Conservation (phyloP, 768 basidiomycete genomes). For the Guyanaporus albipodus region DNA sequence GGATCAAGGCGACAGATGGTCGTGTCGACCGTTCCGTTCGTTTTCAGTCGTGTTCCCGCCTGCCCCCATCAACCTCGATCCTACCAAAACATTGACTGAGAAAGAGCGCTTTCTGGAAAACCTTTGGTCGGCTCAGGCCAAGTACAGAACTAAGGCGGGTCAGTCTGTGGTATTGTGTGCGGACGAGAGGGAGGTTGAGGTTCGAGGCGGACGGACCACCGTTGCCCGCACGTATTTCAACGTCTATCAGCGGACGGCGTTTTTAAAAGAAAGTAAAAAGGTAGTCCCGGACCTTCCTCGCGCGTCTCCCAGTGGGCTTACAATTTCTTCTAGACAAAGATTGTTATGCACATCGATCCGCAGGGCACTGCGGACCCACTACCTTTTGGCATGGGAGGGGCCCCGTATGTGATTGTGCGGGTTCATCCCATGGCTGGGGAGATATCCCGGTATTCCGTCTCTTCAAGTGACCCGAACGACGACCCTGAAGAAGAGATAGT, state of each 20-base stretch:
- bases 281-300: conserved; percentile 35
- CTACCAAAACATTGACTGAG: conserved; percentile 55
- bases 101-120: conserved; percentile 86
- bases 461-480: conserved; percentile 69
- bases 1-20: conserved; percentile 85
- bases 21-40: conserved; percentile 78
- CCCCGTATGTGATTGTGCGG: conserved; percentile 77
- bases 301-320: conserved; percentile 8
- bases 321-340: conserved; percentile 59
- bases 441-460: conserved; percentile 73
- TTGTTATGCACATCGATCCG: conserved; percentile 83
- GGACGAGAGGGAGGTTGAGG: conserved; percentile 75
- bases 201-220: conserved; percentile 54
- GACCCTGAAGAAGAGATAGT: conserved; percentile 81
- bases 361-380: conserved; percentile 71
- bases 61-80: conserved; percentile 60
- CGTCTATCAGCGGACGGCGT: conserved; percentile 78
- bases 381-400: conserved; percentile 62
- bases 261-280: conserved; percentile 76
- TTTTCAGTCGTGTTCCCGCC: conserved; percentile 78
- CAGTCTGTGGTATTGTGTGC: conserved; percentile 71
- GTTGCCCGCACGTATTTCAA: conserved; percentile 84
- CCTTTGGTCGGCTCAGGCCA: conserved; percentile 85
- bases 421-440: conserved; percentile 83
- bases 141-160: conserved; percentile 65